phyloP scores from a whole-genome alignment of 192 early-diverging fungal genomes.

The Rhizophagus prolifer region DNA sequence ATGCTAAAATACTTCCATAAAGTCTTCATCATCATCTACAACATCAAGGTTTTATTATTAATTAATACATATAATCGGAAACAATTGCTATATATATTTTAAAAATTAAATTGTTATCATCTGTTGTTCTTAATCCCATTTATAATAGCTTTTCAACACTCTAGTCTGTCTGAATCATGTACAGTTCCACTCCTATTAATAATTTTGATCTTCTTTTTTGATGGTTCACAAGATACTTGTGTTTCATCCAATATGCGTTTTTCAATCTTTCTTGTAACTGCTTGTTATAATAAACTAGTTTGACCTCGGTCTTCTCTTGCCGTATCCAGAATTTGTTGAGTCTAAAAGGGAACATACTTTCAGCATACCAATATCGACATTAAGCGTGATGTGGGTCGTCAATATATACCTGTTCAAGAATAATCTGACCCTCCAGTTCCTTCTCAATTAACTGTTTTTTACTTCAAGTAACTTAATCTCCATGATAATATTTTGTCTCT shows the following conservation, averaged over 20 bases:
- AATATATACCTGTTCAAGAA: constrained; percentile 24
- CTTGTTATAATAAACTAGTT: constrained; percentile 17
- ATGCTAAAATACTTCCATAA: no score
- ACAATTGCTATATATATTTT: no score
- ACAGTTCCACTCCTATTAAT: not conserved
- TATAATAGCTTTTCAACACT: no score
- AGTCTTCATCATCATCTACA: not conserved
- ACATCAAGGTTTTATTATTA: constrained; percentile 12
- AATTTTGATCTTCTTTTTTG: constrained; percentile 7
- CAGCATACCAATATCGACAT: constrained; percentile 20
- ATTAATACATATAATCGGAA: no score
- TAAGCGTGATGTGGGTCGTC: constrained; percentile 1
- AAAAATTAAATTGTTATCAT: no score
- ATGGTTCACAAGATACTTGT: not conserved
- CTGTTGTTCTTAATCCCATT: no score
- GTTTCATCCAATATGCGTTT: constrained; percentile 2
- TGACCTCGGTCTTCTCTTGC: constrained; percentile 9
- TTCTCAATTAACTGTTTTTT: not conserved
- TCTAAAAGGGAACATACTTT: constrained; percentile 24
- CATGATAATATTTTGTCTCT: no score
- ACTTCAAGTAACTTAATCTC: no score
- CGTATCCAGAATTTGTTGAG: constrained; percentile 11
- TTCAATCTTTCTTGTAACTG: constrained; percentile 20
- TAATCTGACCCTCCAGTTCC: not conserved
- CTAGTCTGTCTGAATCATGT: not conserved